Conservation (phyloP, 371 early-diverging fungal genomes). For the Massospora cicadina region DNA sequence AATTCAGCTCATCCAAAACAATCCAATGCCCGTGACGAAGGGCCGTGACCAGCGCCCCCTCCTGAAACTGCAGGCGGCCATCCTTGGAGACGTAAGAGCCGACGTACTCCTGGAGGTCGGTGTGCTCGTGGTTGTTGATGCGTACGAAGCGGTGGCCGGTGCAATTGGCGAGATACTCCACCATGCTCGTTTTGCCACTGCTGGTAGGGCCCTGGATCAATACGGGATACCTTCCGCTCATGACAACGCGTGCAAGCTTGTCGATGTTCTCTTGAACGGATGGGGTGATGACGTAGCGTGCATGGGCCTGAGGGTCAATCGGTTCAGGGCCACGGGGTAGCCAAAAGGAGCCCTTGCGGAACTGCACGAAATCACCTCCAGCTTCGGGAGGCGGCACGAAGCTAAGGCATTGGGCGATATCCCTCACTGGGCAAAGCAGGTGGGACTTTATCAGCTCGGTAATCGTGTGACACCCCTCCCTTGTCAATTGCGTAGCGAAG, state of each 20-base stretch:
- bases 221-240: conserved; percentile 86
- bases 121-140: conserved; percentile 99
- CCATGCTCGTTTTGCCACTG: conserved; percentile 98
- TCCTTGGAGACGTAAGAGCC: conserved; percentile 81
- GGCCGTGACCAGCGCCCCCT: conserved; percentile 94
- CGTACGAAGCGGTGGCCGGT: conserved; percentile 92
- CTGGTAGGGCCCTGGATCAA: conserved; percentile 99
- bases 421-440: conserved; percentile 41
- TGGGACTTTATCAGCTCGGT: conserved; percentile 36
- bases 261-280: conserved; percentile 71
- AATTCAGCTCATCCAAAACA: conserved; percentile 98
- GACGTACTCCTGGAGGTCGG: conserved; percentile 97
- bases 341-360: conserved; percentile 61
- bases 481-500: conserved; percentile 76
- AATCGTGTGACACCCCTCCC: conserved; percentile 43
- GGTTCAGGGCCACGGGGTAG: conserved; percentile 45
- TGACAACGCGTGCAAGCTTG: conserved; percentile 82
- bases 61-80: conserved; percentile 82
- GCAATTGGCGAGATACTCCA: conserved; percentile 88
- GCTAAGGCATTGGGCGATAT: conserved; percentile 38
- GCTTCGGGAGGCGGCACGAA: conserved; percentile 22
- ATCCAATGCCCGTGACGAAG: conserved; percentile 97
- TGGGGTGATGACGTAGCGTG: conserved; percentile 70
- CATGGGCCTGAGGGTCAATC: conserved; percentile 24
- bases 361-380: conserved; percentile 36